Base-by-base conservation (phyloP, 2,329 filamentous ascomycete genomes). In the Aspergillus latus region DNA sequence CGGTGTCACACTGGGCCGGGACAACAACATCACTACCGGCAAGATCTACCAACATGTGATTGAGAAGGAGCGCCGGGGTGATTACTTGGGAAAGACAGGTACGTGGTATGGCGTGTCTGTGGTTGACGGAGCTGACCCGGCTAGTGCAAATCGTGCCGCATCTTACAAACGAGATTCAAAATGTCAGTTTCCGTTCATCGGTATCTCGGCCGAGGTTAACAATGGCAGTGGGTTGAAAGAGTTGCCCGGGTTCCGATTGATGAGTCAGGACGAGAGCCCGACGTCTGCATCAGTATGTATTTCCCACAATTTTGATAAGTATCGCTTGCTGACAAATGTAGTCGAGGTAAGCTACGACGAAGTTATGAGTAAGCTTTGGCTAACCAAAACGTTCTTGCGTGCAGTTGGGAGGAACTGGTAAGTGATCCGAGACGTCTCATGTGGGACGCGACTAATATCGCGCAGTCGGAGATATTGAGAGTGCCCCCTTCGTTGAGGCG, bases 21-120 rank as follows among this genome's bases (percentile, higher is more conserved):
- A 96, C 66, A 91, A 93, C 80, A 97, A 97, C 76, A 96, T 99
- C 75, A 99, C 94, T 3, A 96, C 93, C 5, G 94, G 94, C 70
- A 97, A 97, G 80, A 91, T 97, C 65, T 97, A 97, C 77, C 83
- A 90, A 69, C 85, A 89, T 67, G 92, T 97, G 52, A 92, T 96
- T 66, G 85, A 92, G 68, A 85, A 84, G 59, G 86, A 88, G 75
- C 79, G 86, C 62, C 76, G 78, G 60, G 86, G 86, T 54, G 87
- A 94, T 71, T 97, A 96, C 68, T 83, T 97, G 10, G 93, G 93
- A 63, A 87, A 88, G 73, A 92, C 92, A 15, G 57, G 52, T 55
- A 28, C 28, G 54, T 53, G 15, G 2, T 32, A 16, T 45, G 10
- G 15, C 15, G 11, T n/a, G 5, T 21, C 6, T 5, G 34, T 28